phyloP scores from a whole-genome alignment of 768 basidiomycete species.

The Coprinopsis cinerea region DNA sequence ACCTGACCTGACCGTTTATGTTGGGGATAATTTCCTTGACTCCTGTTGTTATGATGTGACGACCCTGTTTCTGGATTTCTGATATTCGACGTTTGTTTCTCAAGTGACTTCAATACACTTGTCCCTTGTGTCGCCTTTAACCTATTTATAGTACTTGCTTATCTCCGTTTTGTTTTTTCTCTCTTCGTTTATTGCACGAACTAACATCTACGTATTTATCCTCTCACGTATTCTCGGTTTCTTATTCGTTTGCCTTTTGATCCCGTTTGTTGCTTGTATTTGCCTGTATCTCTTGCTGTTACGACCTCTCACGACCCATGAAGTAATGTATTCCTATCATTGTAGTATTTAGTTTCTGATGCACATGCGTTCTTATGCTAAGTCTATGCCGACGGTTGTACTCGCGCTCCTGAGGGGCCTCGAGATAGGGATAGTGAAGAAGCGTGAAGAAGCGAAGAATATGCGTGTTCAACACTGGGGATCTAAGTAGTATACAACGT shows the following conservation, averaged over 20 bases:
- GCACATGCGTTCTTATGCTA: neutral
- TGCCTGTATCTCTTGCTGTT: neutral
- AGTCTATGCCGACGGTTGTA: neutral
- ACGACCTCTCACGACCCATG: conserved; percentile 6
- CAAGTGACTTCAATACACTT: too few species aligned
- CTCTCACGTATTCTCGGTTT: conserved; percentile 3
- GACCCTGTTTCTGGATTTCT: neutral
- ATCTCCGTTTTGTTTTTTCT: neutral
- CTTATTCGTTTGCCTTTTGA: neutral
- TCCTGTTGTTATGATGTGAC: conserved; percentile 1
- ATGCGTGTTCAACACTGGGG: too few species aligned
- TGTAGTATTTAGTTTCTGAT: neutral
- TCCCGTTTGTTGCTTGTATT: neutral
- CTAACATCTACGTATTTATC: conserved; percentile 2
- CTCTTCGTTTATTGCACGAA: too few species aligned
- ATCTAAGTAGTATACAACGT: too few species aligned
- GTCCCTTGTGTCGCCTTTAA: too few species aligned
- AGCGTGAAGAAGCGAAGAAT: too few species aligned
- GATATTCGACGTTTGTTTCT: neutral
- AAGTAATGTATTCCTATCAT: neutral
- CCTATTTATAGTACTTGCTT: neutral
- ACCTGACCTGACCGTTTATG: conserved; percentile 8
- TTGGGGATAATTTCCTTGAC: too few species aligned
- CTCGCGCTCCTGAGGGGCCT: neutral
- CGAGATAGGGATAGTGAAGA: too few species aligned